These are phyloP conservation scores for Berkeleyomyces basicola DNA, from an alignment of 2,329 filamentous ascomycete species.

Conservation along the genomic window DNA sequence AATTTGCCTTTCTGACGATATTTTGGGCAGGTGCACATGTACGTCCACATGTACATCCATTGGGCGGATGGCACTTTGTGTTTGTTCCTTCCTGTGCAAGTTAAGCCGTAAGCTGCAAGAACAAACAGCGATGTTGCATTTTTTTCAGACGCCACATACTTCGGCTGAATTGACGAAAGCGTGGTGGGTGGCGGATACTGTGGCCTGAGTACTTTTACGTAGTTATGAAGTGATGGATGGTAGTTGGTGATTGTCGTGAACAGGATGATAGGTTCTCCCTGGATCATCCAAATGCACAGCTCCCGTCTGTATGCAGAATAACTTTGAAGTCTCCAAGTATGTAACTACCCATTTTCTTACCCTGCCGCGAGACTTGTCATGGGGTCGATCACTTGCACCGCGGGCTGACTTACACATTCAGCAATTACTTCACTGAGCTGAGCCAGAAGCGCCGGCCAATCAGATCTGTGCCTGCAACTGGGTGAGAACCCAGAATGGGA, in stretches of 20 bases:
- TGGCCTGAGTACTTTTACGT: no score
- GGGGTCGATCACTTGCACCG: not conserved
- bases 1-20: not conserved
- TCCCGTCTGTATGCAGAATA: no score
- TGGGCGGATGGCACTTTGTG: not conserved
- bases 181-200: no score
- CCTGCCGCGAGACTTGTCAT: not conserved
- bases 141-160: not conserved
- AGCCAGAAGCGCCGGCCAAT: not conserved
- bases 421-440: not conserved
- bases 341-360: no score
- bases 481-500: not conserved
- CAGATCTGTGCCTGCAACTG: not conserved
- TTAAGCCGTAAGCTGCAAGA: not conserved
- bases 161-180: no score
- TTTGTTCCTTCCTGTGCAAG: not conserved
- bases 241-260: no score
- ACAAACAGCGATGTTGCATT: not conserved
- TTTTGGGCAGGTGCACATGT: not conserved
- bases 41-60: no score
- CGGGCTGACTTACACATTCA: conserved; percentile 2
- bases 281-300: no score
- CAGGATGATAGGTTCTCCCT: no score
- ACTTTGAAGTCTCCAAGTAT: no score
- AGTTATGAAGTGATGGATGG: no score